phyloP scores from a whole-genome alignment of 805 yeast species.

The Peterozyma xylosa region DNA sequence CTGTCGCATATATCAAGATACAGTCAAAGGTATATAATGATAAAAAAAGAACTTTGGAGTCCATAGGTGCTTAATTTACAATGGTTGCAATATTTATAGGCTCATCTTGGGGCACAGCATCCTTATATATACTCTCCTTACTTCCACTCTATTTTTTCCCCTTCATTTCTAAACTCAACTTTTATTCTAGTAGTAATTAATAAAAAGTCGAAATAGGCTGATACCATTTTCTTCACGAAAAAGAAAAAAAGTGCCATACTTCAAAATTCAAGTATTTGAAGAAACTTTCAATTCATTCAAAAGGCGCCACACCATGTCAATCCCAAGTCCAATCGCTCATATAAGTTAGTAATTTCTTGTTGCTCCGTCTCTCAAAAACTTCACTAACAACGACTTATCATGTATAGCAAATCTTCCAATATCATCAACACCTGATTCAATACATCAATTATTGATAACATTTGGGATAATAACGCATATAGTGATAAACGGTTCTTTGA shows the following conservation, averaged over 20 bases:
- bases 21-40: constrained; percentile 13
- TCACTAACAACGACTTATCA: not conserved
- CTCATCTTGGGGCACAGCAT: not conserved
- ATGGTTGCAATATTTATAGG: constrained; percentile 2
- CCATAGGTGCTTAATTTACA: constrained; percentile 3
- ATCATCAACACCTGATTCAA: no score
- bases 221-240: not conserved
- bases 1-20: constrained; percentile 30
- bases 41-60: constrained; percentile 5
- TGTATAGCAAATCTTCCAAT: constrained; percentile 4
- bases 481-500: no score
- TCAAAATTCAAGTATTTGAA: not conserved
- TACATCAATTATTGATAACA: not conserved
- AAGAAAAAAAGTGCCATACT: not conserved
- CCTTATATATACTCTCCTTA: not conserved
- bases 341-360: not conserved
- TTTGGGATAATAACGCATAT: constrained; percentile 2
- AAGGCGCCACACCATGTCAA: not conserved
- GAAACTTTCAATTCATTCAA: not conserved
- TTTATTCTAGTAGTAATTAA: not conserved
- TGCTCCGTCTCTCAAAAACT: not conserved
- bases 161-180: no score
- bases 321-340: not conserved
- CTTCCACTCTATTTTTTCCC: no score
- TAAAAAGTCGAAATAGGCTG: not conserved